Evolutionary conservation across 768 basidiomycete genomes (phyloP).

Genomic region (Amanita pseudoporphyria): DNA sequence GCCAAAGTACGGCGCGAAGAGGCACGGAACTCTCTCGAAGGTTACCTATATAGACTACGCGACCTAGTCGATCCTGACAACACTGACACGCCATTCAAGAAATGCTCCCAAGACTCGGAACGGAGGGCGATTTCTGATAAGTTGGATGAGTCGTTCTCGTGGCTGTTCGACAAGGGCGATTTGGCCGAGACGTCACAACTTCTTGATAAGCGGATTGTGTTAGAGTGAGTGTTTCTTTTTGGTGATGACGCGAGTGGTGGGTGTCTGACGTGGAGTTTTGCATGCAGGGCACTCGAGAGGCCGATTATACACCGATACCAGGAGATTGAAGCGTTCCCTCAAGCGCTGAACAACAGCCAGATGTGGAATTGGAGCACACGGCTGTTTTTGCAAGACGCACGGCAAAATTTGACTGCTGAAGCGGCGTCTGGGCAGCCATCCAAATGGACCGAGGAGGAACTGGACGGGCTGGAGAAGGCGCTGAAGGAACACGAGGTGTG

Average conservation of each 20-base stretch:
- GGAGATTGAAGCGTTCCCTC: slow-evolving; percentile 82
- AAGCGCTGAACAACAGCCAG: slow-evolving; percentile 72
- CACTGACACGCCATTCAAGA: slow-evolving; percentile 65
- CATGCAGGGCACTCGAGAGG: slow-evolving; percentile 56
- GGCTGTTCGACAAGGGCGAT: slow-evolving; percentile 84
- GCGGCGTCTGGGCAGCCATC: slow-evolving; percentile 49
- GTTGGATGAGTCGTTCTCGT: slow-evolving; percentile 65
- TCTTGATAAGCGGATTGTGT: slow-evolving; percentile 59
- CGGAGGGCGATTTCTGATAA: slow-evolving; percentile 53
- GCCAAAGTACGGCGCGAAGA: slow-evolving; percentile 78
- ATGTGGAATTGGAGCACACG: slow-evolving; percentile 84
- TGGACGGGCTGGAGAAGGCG: slow-evolving; percentile 67
- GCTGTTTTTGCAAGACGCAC: slow-evolving; percentile 80
- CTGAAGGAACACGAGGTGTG: slow-evolving; percentile 77
- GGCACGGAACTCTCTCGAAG: slow-evolving; percentile 83
- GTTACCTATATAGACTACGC: slow-evolving; percentile 85
- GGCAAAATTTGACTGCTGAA: slow-evolving; percentile 62
- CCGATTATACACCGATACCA: slow-evolving; percentile 82
- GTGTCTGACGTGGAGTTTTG: slow-evolving; percentile 1
- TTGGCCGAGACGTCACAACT: slow-evolving; percentile 69
- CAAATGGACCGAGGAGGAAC: slow-evolving; percentile 83
- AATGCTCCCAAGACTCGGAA: slow-evolving; percentile 72
- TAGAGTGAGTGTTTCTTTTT: slow-evolving; percentile 59
- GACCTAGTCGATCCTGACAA: slow-evolving; percentile 69
- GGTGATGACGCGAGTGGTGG: neutral